phyloP scores from a whole-genome alignment of 177 flowering plant genomes.

The Telopea speciosissima region DNA sequence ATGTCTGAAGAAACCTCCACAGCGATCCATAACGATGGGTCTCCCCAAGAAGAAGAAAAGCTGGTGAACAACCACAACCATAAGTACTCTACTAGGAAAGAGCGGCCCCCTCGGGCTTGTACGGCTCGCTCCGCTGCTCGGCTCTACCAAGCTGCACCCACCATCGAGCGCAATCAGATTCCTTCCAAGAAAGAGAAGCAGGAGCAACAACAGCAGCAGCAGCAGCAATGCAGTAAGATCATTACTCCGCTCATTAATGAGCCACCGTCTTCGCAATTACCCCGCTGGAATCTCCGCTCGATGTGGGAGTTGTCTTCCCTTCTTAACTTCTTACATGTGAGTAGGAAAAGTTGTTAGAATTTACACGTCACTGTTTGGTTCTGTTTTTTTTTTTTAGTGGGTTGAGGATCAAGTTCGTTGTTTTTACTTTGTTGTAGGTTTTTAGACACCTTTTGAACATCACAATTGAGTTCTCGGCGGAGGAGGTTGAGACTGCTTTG shows the following conservation, averaged over 20 bases:
- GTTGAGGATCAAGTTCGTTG: neutral
- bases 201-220: conserved; percentile 24
- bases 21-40: conserved; percentile 13
- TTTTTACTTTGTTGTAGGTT: conserved; percentile 33
- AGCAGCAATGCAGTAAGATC: conserved; percentile 29
- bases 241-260: conserved; percentile 21
- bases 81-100: conserved; percentile 31
- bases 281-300: conserved; percentile 74
- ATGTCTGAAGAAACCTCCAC: conserved; percentile 40
- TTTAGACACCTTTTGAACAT: conserved; percentile 87
- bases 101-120: conserved; percentile 81
- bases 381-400: neutral
- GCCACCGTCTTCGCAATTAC: conserved; percentile 52
- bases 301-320: conserved; percentile 96
- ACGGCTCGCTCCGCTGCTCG: conserved; percentile 60
- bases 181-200: conserved; percentile 18
- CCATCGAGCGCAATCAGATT: conserved; percentile 24
- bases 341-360: neutral
- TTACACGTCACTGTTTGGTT: neutral
- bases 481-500: conserved; percentile 95
- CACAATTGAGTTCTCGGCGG: conserved; percentile 73
- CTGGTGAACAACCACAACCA: neutral
- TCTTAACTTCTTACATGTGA: conserved; percentile 84
- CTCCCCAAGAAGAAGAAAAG: conserved; percentile 1
- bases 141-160: conserved; percentile 30